Percentiles rank a stretch among this genome's conserved stretches.
Conservation (phyloP, 1,284 basidiomycete species). For the Mycosarcoma mackinlayi region DNA sequence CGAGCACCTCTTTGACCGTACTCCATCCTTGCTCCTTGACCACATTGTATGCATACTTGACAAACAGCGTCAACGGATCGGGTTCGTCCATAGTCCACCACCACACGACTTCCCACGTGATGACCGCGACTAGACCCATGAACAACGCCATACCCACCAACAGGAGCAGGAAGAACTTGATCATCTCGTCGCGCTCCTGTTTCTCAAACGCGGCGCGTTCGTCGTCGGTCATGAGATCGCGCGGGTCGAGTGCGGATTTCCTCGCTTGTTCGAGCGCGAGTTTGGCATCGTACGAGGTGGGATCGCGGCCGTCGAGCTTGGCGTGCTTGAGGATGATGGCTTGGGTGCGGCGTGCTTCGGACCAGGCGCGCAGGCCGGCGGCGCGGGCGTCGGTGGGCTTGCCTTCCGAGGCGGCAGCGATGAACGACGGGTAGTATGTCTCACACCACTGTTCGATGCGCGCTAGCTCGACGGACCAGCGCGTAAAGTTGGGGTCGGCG, state of each 20-base stretch:
- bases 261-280: conserved; percentile 12
- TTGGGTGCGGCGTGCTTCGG: conserved; percentile 21
- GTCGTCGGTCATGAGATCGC: conserved; percentile 44
- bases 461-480: conserved; percentile 62
- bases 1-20: conserved; percentile 17
- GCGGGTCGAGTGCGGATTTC: conserved; percentile 7
- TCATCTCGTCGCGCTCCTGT: conserved; percentile 43
- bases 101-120: conserved; percentile 57
- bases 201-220: conserved; percentile 38
- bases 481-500: conserved; percentile 82
- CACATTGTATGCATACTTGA: conserved; percentile 1
- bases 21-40: conserved; percentile 9
- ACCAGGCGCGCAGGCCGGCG: conserved; percentile 46
- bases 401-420: conserved; percentile 32
- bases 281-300: conserved; percentile 4
- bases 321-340: conserved; percentile 26
- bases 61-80: conserved; percentile 41
- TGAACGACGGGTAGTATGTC: conserved; percentile 61
- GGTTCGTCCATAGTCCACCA: conserved; percentile 50
- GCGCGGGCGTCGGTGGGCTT: conserved; percentile 47
- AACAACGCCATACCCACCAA: conserved; percentile 39
- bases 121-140: conserved; percentile 48
- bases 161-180: conserved; percentile 54
- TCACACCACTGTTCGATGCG: conserved; percentile 66
- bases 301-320: conserved; percentile 11